Percentiles rank a stretch among this genome's conserved stretches.
These are phyloP conservation scores for Aquanectria penicillioides DNA, from an alignment of 2,329 filamentous ascomycete species.

Conservation along the genomic window DNA sequence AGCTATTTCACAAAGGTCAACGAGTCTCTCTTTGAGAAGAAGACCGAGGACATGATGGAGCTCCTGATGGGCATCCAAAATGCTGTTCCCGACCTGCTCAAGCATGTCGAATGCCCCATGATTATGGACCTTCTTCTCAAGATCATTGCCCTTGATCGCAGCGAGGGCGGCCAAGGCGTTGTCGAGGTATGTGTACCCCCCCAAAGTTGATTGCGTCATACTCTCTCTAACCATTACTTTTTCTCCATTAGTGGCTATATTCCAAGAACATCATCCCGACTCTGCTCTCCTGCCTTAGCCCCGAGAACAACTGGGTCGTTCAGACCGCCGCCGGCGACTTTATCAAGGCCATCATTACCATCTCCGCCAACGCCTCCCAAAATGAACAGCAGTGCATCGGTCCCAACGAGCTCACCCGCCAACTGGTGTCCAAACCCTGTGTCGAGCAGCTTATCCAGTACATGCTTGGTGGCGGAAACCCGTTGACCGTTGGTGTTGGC, in stretches of 20 bases:
- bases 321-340: constrained; percentile 98
- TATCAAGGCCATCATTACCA: constrained; percentile 98
- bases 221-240: constrained; percentile 30
- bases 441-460: constrained; percentile 86
- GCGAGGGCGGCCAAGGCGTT: constrained; percentile 89
- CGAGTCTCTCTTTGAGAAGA: constrained; percentile 96
- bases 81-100: constrained; percentile 85
- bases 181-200: constrained; percentile 75
- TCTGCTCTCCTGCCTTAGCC: constrained; percentile 85
- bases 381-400: constrained; percentile 99
- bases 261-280: constrained; percentile 87
- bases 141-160: constrained; percentile 95
- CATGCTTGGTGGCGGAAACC: constrained; percentile 94
- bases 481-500: constrained; percentile 93
- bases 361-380: constrained; percentile 96
- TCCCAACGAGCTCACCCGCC: constrained; percentile 93
- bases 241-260: constrained; percentile 80
- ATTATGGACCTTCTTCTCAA: constrained; percentile 97
- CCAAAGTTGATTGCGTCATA: not conserved
- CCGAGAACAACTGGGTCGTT: constrained; percentile 86
- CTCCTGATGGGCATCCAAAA: constrained; percentile 86
- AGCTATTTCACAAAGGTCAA: constrained; percentile 99
- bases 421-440: constrained; percentile 88
- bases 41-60: constrained; percentile 95
- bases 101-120: constrained; percentile 96